Evolutionary conservation across 306 rosid genomes (phyloP).

Genomic region (peach (Prunus persica)): Prunus_persica_NCBIv2 NC_034009.1:23569001-23569500

Average conservation of each 20-base stretch:
- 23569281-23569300: slow-evolving; percentile 59
- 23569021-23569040: background rate
- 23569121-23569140: slow-evolving; percentile 27
- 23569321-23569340: slow-evolving; percentile 68
- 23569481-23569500: background rate
- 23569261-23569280: slow-evolving; percentile 40
- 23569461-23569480: background rate
- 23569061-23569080: background rate
- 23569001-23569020: background rate
- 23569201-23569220: slow-evolving; percentile 1
- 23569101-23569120: background rate
- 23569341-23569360: slow-evolving; percentile 46
- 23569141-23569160: slow-evolving; percentile 18
- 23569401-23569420: background rate
- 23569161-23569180: slow-evolving; percentile 24
- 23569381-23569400: slow-evolving; percentile 19
- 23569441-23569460: background rate
- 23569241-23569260: slow-evolving; percentile 9
- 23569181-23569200: background rate
- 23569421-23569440: background rate
- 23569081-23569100: slow-evolving; percentile 5
- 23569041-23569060: background rate
- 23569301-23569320: slow-evolving; percentile 62
- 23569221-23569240: background rate
- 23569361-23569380: slow-evolving; percentile 40